Base-by-base conservation (phyloP, 306 rosid species). In the Prunus padus region DNA sequence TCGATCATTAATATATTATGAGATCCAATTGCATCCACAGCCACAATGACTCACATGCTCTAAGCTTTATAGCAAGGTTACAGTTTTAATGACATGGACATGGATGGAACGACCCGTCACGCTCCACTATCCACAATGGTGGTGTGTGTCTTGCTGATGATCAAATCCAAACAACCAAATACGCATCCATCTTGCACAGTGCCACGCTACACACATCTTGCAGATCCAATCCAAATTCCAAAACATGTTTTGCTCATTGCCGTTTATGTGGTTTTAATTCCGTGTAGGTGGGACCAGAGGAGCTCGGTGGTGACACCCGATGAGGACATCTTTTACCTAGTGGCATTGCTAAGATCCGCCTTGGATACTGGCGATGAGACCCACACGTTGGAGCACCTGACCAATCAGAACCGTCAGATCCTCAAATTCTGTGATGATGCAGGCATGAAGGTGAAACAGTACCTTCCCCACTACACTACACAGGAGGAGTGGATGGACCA, bases 261-360 rank as follows among this genome's bases (percentile, higher is more conserved):
- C 30, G 6, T 64, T 54, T 67, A 20, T 50, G n/a, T 25, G 74
- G n/a, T 71, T 46, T 59, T 55, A 79, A 64, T 45, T 64, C 16
- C 66, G 15, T 71, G 79, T 20, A 92, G 99, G 86, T 95, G 99
- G 97, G 96, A 90, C 89, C 80, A 82, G 31, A 70, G 91, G 86
- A 95, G 86, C 85, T 92, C 99, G 66, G 96, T 69, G 77, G 97
- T 92, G 89, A 92, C 84, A 9, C 91, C 92, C 15, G 96, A 88
- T 4, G 99, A 92, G 76, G 93, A 90, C 1, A 87, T 95, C 69
- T 95, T 95, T 84, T 95, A 95, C 84, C 81, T 95, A 31, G 99
- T 95, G 86, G 99, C 92, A 1, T 84, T 95, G 84, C 84, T 95
- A 61, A 86, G 97, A 77, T 92, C 97, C 30, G 97, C 97, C 19